Percentiles rank a stretch among this genome's conserved stretches.
Conservation (phyloP, 73 alveolate species). For the Stentor roeselii region DNA sequence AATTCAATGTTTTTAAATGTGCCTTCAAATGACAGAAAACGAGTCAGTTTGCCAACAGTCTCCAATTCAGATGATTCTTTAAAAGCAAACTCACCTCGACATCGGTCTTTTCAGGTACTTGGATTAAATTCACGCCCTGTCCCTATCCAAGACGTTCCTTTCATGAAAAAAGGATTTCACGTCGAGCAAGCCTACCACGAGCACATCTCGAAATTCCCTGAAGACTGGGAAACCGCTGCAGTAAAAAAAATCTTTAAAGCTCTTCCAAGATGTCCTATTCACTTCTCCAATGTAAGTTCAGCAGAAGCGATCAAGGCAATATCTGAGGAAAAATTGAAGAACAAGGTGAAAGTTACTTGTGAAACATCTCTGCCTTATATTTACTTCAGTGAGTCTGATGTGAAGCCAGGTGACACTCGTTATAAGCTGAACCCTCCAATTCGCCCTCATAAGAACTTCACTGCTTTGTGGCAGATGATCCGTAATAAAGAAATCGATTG, state of each 20-base stretch:
- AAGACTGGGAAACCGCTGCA: background rate
- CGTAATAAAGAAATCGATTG: background rate
- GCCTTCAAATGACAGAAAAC: background rate
- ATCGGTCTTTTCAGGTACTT: background rate
- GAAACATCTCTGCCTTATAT: slow-evolving; percentile 27
- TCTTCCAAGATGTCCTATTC: background rate
- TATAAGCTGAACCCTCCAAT: slow-evolving; percentile 32
- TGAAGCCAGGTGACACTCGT: slow-evolving; percentile 24
- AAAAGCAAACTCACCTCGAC: background rate
- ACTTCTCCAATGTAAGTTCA: slow-evolving; percentile 8
- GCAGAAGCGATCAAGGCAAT: background rate
- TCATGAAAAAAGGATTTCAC: background rate
- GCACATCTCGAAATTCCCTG: background rate
- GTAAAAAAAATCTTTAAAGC: background rate
- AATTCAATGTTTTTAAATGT: background rate
- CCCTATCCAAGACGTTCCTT: slow-evolving; percentile 16
- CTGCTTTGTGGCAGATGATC: background rate
- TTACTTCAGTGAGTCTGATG: slow-evolving; percentile 10
- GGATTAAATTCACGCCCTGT: background rate
- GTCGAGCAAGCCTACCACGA: background rate
- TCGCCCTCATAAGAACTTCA: background rate
- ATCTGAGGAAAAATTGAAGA: background rate
- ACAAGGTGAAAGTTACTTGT: background rate
- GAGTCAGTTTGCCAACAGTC: slow-evolving; percentile 3
- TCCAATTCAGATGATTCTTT: background rate